Evolutionary conservation across 345 rosid species (phyloP).

Genomic region (Populus pruinosa): DNA sequence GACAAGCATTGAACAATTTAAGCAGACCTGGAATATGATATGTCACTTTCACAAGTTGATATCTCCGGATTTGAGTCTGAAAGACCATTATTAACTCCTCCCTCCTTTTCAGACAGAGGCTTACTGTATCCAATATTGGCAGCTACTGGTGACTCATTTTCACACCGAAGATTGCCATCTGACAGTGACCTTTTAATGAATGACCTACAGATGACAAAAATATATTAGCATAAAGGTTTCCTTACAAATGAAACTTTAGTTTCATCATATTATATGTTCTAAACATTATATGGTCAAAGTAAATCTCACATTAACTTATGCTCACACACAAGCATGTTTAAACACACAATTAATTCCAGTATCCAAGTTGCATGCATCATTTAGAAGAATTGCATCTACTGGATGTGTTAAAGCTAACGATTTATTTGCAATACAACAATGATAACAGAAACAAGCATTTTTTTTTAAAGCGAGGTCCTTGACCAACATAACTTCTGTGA

Average conservation of each 20-base stretch:
- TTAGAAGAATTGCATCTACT: background rate
- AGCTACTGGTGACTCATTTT: conserved; percentile 37
- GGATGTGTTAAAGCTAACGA: background rate
- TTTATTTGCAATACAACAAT: background rate
- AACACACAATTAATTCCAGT: background rate
- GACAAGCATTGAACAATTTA: background rate
- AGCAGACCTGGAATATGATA: conserved; percentile 52
- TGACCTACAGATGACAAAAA: conserved; percentile 38
- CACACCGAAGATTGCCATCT: conserved; percentile 65
- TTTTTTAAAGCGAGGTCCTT: background rate
- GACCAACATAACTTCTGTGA: background rate
- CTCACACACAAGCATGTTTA: background rate
- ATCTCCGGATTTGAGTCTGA: conserved; percentile 66
- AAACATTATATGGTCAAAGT: background rate
- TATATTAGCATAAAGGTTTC: background rate
- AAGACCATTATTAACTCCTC: conserved; percentile 39
- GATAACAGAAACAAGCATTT: background rate
- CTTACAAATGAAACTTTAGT: background rate
- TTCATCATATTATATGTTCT: background rate
- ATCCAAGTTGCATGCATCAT: background rate
- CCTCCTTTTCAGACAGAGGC: conserved; percentile 29
- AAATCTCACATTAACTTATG: background rate
- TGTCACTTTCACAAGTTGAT: conserved; percentile 44
- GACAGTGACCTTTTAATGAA: conserved; percentile 73
- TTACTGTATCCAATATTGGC: conserved; percentile 32